Conservation (phyloP, 192 early-diverging fungal species). For the Entomortierella parvispora region DNA sequence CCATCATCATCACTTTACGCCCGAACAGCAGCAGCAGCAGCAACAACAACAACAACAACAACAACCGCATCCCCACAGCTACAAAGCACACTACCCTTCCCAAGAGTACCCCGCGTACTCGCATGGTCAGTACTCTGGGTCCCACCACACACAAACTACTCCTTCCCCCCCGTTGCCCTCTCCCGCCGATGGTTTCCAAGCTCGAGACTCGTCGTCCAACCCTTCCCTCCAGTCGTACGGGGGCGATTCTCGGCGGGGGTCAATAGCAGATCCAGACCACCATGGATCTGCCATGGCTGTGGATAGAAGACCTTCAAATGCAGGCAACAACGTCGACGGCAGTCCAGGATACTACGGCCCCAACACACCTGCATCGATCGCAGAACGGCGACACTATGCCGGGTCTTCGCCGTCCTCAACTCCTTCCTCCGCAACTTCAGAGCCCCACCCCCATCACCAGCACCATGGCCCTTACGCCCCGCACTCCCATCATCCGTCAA, state of each 20-base stretch:
- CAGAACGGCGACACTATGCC: constrained; percentile 11
- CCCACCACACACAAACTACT: constrained; percentile 15
- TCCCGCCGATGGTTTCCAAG: constrained; percentile 38
- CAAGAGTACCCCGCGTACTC: neutral
- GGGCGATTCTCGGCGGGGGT: constrained; percentile 43
- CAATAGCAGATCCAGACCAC: constrained; percentile 31
- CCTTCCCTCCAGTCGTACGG: constrained; percentile 42
- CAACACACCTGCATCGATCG: neutral
- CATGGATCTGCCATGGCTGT: neutral
- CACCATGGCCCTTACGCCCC: neutral
- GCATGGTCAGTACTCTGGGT: neutral
- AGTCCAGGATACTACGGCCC: neutral
- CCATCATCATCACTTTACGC: neutral
- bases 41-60: constrained; percentile 16
- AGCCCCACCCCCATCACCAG: neutral
- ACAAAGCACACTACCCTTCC: neutral
- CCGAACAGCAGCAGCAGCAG: constrained; percentile 6
- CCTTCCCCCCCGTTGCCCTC: constrained; percentile 46
- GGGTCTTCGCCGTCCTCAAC: neutral
- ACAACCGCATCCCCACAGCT: constrained; percentile 11
- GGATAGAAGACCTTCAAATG: constrained; percentile 17
- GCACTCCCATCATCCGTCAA: constrained; percentile 25
- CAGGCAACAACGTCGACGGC: neutral
- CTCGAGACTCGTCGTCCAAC: too few species aligned
- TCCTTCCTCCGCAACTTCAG: neutral